phyloP scores from a whole-genome alignment of 176 grass and related monocot genomes.

The Cenchrus fungigraminus region DNA sequence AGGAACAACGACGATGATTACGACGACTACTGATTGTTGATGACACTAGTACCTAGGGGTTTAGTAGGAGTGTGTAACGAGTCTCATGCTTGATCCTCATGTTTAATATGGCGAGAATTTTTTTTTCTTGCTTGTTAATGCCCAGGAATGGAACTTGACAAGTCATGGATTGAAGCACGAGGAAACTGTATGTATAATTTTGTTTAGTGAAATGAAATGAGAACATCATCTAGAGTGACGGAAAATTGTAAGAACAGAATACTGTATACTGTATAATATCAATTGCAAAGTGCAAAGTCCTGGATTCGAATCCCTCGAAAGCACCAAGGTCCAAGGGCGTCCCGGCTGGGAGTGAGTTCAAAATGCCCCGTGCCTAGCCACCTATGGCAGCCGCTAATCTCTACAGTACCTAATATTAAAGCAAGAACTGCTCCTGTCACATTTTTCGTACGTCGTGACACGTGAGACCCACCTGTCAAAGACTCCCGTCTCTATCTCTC shows the following conservation, averaged over 20 bases:
- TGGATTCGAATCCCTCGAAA: too few species aligned
- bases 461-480: too few species aligned
- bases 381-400: too few species aligned
- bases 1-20: constrained; percentile 68
- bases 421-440: too few species aligned
- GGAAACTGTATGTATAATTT: not conserved
- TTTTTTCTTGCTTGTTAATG: not conserved
- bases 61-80: not conserved
- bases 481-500: too few species aligned
- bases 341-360: too few species aligned
- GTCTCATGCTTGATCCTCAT: not conserved
- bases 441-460: too few species aligned
- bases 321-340: too few species aligned
- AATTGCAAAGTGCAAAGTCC: too few species aligned
- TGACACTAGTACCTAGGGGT: not conserved
- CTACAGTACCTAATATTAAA: too few species aligned
- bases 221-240: not conserved
- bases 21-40: constrained; percentile 58
- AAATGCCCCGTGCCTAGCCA: too few species aligned
- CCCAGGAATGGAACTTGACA: not conserved
- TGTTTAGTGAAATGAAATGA: not conserved
- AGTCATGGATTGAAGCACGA: not conserved
- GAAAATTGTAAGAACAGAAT: not conserved
- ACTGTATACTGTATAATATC: too few species aligned
- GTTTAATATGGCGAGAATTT: constrained; percentile 15